phyloP scores from a whole-genome alignment of 768 basidiomycete genomes.

The Suillus sp. region DNA sequence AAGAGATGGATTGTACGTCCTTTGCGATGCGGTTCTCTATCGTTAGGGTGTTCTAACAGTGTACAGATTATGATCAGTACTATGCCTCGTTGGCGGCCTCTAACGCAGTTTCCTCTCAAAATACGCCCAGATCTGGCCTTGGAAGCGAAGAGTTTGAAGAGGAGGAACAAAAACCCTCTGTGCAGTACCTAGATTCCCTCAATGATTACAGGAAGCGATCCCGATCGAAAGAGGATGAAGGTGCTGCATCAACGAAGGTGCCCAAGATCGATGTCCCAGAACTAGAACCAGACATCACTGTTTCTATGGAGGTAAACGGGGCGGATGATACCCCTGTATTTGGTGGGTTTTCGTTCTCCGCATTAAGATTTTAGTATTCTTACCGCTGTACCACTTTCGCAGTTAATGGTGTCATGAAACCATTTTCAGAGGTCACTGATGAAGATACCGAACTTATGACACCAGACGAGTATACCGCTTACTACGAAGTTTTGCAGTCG shows the following conservation, averaged over 20 bases:
- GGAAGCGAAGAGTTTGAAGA: conserved; percentile 62
- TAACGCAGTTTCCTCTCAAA: conserved; percentile 54
- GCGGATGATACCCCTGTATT: conserved; percentile 53
- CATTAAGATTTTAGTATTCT: neutral
- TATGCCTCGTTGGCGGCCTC: conserved; percentile 78
- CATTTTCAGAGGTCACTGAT: conserved; percentile 82
- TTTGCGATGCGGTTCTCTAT: neutral
- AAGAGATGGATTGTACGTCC: conserved; percentile 66
- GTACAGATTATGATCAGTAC: conserved; percentile 76
- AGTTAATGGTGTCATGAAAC: conserved; percentile 78
- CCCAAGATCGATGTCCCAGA: conserved; percentile 45
- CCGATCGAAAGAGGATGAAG: conserved; percentile 63
- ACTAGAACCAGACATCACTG: conserved; percentile 24
- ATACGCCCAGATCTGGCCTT: conserved; percentile 56
- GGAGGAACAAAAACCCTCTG: conserved; percentile 67
- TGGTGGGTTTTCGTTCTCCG: conserved; percentile 2
- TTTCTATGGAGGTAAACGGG: conserved; percentile 7
- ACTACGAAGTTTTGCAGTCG: conserved; percentile 68
- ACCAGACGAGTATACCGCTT: conserved; percentile 86
- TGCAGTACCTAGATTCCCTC: conserved; percentile 67
- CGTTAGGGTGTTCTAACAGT: neutral
- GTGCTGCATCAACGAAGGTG: conserved; percentile 39
- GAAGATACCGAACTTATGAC: conserved; percentile 94
- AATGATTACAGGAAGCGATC: conserved; percentile 78
- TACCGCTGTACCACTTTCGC: conserved; percentile 10